Percentiles rank a stretch among this genome's conserved stretches.
Conservation (phyloP, 108 stramenopile species). For the Seminavis robusta region DNA sequence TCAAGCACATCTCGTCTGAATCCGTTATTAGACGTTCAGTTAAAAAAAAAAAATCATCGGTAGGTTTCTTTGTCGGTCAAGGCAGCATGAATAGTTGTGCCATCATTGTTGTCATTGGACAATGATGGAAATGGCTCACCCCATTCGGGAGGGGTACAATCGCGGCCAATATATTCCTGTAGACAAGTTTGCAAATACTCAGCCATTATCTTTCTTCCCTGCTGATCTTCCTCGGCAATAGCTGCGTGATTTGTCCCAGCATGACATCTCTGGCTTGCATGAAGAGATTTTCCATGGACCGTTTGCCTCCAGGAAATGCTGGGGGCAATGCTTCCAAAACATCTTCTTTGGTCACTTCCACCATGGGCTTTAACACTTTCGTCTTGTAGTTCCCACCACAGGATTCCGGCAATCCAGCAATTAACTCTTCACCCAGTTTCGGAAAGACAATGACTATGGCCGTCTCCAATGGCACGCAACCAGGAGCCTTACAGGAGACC, state of each 20-base stretch:
- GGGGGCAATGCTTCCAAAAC: constrained; percentile 83
- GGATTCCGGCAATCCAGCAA: no score
- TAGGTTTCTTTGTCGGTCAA: background rate
- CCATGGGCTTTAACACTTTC: constrained; percentile 81
- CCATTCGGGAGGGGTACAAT: constrained; percentile 60
- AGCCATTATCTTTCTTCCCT: constrained; percentile 50
- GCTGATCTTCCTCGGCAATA: no score
- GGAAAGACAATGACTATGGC: constrained; percentile 86
- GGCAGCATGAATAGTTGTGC: background rate
- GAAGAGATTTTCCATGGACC: constrained; percentile 57
- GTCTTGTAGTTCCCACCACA: constrained; percentile 50
- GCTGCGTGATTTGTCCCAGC: constrained; percentile 78
- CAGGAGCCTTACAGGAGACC: constrained; percentile 73
- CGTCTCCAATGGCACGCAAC: constrained; percentile 88
- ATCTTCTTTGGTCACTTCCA: constrained; percentile 76
- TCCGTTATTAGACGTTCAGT: no score
- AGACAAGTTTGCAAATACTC: constrained; percentile 68
- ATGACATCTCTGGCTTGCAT: constrained; percentile 69
- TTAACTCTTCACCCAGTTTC: no score
- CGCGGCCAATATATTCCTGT: constrained; percentile 60
- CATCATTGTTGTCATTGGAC: background rate
- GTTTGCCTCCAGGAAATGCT: constrained; percentile 64
- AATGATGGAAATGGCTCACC: constrained; percentile 16
- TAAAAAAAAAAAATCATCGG: background rate
- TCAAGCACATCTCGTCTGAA: no score